Evolutionary conservation across 331 rosid genomes (phyloP).

Genomic region (Spiraea crenata): DNA sequence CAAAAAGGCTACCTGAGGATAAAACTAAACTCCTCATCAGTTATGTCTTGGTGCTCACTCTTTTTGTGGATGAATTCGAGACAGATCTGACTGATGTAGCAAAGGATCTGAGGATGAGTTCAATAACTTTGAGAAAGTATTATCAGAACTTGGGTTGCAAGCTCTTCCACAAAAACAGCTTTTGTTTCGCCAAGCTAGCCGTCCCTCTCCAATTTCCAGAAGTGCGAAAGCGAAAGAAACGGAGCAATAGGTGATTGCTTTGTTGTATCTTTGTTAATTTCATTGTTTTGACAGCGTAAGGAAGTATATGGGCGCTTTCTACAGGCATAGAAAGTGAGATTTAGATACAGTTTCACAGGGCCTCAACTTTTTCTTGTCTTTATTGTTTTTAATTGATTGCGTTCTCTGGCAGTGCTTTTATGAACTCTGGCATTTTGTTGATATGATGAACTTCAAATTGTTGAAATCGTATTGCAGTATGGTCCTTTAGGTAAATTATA

Average conservation of each 20-base stretch:
- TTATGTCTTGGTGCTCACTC: slow-evolving; percentile 75
- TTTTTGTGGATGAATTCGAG: slow-evolving; percentile 55
- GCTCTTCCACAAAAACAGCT: slow-evolving; percentile 19
- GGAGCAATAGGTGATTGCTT: slow-evolving; percentile 15
- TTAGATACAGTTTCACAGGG: not conserved
- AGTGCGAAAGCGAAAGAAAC: slow-evolving; percentile 32
- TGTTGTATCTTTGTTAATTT: not conserved
- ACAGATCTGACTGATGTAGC: slow-evolving; percentile 56
- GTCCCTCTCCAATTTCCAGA: slow-evolving; percentile 68
- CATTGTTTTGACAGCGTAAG: slow-evolving; percentile 1
- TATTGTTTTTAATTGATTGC: not conserved
- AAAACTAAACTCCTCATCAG: slow-evolving; percentile 59
- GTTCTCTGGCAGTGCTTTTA: not conserved
- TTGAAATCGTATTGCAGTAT: too few species aligned
- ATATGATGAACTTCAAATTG: too few species aligned
- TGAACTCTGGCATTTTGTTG: not conserved
- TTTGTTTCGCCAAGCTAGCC: slow-evolving; percentile 43
- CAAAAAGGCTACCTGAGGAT: slow-evolving; percentile 49
- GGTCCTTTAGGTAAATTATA: too few species aligned
- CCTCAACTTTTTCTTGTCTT: not conserved
- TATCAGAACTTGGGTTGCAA: slow-evolving; percentile 75
- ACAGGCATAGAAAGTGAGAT: not conserved
- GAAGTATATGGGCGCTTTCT: not conserved
- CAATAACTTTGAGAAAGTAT: slow-evolving; percentile 21
- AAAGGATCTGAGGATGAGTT: slow-evolving; percentile 61